These are phyloP conservation scores for Hymenoscyphus infarciens DNA, from an alignment of 2,329 filamentous ascomycete genomes.

Conservation along the genomic window DNA sequence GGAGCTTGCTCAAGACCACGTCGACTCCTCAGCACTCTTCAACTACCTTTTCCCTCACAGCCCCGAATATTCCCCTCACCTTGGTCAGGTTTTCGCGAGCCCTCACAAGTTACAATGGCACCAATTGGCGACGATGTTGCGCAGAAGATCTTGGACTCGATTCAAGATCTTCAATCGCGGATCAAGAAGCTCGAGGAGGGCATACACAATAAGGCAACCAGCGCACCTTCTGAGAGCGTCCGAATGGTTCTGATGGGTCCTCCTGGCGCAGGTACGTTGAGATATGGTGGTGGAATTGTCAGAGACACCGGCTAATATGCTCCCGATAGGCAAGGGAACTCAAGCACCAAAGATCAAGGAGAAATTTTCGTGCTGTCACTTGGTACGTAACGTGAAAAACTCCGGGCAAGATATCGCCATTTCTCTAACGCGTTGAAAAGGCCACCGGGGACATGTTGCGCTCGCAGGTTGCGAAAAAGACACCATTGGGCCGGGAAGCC, in stretches of 20 bases:
- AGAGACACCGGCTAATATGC: slow-evolving; percentile 26
- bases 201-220: slow-evolving; percentile 52
- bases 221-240: slow-evolving; percentile 60
- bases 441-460: slow-evolving; percentile 99
- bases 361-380: slow-evolving; percentile 93
- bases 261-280: slow-evolving; percentile 82
- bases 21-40: slow-evolving; percentile 11
- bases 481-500: slow-evolving; percentile 84
- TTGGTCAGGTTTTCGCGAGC: slow-evolving; percentile 29
- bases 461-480: slow-evolving; percentile 97
- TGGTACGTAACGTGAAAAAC: slow-evolving; percentile 57
- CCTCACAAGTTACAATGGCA: slow-evolving; percentile 63
- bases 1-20: slow-evolving; percentile 22
- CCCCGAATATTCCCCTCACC: slow-evolving; percentile 19
- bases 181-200: slow-evolving; percentile 80
- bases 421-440: slow-evolving; percentile 45
- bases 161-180: slow-evolving; percentile 79
- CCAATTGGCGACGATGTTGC: slow-evolving; percentile 78
- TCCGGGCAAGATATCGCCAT: slow-evolving; percentile 12
- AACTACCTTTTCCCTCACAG: slow-evolving; percentile 4
- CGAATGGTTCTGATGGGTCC: slow-evolving; percentile 98
- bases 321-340: slow-evolving; percentile 83
- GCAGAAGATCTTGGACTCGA: slow-evolving; percentile 78
- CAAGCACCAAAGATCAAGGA: slow-evolving; percentile 98
- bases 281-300: slow-evolving; percentile 7